These are phyloP conservation scores for Xerocomellus amylosporus DNA, from an alignment of 768 basidiomycete genomes.

Conservation along the genomic window DNA sequence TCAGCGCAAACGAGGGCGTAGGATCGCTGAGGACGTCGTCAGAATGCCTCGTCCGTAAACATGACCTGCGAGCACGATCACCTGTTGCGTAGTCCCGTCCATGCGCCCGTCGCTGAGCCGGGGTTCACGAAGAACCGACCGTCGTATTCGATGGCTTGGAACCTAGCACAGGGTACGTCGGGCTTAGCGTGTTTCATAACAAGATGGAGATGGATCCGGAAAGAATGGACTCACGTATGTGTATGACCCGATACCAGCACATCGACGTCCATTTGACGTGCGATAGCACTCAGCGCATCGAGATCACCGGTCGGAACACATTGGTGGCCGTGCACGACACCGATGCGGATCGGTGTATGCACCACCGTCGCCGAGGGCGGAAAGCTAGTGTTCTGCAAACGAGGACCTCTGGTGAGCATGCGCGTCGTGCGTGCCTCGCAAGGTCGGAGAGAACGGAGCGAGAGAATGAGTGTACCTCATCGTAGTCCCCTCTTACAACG, in stretches of 20 bases:
- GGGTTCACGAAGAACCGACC: slow-evolving; percentile 95
- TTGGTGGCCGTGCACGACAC: slow-evolving; percentile 92
- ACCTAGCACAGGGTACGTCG: slow-evolving; percentile 44
- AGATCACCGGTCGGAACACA: slow-evolving; percentile 89
- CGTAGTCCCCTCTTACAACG: slow-evolving; percentile 92
- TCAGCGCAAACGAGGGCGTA: slow-evolving; percentile 91
- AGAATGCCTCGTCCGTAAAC: background rate
- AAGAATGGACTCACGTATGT: slow-evolving; percentile 65
- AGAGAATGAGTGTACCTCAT: slow-evolving; percentile 61
- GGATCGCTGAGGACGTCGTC: slow-evolving; percentile 55
- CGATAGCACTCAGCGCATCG: slow-evolving; percentile 83
- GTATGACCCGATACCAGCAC: slow-evolving; percentile 93
- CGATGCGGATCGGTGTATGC: slow-evolving; percentile 86
- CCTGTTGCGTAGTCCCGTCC: slow-evolving; percentile 55
- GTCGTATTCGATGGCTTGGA: slow-evolving; percentile 92
- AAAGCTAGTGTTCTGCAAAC: slow-evolving; percentile 57
- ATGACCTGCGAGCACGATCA: background rate
- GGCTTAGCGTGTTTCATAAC: background rate
- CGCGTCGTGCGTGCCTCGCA: background rate
- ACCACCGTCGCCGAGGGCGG: slow-evolving; percentile 78
- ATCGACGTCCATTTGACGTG: slow-evolving; percentile 97
- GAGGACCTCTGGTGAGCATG: background rate
- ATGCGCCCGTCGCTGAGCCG: slow-evolving; percentile 92
- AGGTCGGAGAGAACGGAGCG: background rate
- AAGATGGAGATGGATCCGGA: background rate